Evolutionary conservation across 2,329 filamentous ascomycete genomes (phyloP).

Genomic region (Colletotrichum truncatum): DNA sequence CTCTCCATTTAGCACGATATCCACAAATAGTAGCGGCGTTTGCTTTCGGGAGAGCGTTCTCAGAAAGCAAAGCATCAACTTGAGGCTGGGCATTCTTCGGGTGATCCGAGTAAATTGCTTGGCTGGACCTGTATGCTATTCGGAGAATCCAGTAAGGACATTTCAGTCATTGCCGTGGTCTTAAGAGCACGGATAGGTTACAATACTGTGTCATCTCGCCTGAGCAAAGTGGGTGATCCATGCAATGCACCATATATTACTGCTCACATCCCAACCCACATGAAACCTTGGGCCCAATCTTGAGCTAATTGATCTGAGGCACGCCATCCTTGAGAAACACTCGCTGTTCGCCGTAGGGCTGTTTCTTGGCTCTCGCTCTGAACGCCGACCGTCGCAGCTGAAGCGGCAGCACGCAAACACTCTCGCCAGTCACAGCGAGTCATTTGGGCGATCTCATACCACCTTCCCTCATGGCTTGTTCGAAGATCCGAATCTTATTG

Average conservation of each 20-base stretch:
- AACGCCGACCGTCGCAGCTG: neutral
- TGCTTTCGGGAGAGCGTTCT: neutral
- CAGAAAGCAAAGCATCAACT: neutral
- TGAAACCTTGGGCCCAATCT: conserved; percentile 22
- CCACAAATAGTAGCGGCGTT: no score
- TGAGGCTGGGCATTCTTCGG: neutral
- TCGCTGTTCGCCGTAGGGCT: neutral
- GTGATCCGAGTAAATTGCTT: conserved; percentile 13
- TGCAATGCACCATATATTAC: conserved; percentile 1
- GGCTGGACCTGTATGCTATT: neutral
- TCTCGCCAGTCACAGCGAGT: neutral
- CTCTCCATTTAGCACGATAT: neutral
- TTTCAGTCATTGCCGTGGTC: neutral
- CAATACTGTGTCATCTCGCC: conserved; percentile 20
- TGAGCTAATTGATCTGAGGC: conserved; percentile 11
- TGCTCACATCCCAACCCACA: conserved; percentile 9
- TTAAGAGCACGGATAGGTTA: conserved; percentile 5
- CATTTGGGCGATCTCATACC: conserved; percentile 8
- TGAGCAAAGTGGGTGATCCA: conserved; percentile 14
- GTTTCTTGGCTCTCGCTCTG: neutral
- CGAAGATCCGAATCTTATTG: conserved; percentile 27
- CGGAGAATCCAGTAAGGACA: neutral
- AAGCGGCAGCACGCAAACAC: neutral
- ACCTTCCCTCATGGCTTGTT: conserved; percentile 1
- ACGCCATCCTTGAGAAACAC: conserved; percentile 19